Conservation (phyloP, 306 rosid species). For the Cucurbita moschata region DNA sequence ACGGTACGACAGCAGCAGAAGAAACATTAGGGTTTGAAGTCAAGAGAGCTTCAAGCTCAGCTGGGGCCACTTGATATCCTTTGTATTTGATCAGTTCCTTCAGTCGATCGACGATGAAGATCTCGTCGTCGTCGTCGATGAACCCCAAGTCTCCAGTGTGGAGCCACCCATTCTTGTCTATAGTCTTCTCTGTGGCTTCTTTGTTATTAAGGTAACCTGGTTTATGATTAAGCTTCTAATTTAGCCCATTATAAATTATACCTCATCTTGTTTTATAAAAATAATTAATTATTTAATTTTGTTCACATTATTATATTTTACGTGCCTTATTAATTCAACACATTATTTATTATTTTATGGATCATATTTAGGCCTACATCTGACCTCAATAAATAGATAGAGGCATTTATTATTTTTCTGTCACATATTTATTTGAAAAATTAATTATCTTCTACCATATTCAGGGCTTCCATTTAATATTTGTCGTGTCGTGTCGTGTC, state of each 20-base stretch:
- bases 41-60: constrained; percentile 74
- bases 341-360: background rate
- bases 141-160: constrained; percentile 78
- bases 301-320: background rate
- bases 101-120: constrained; percentile 68
- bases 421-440: too few relatives aligned
- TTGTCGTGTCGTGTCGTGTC: too few relatives aligned
- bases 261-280: background rate
- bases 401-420: too few relatives aligned
- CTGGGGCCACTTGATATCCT: constrained; percentile 84
- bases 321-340: background rate
- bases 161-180: constrained; percentile 72
- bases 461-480: too few relatives aligned
- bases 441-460: too few relatives aligned
- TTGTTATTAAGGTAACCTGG: constrained; percentile 56
- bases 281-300: background rate
- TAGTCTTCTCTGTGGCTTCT: constrained; percentile 46
- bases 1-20: constrained; percentile 74
- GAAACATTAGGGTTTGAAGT: constrained; percentile 49
- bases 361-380: too few relatives aligned
- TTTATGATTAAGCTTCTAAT: too few relatives aligned
- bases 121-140: constrained; percentile 61
- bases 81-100: constrained; percentile 85
- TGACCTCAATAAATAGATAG: too few relatives aligned
- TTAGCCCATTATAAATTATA: too few relatives aligned